Percentiles rank a stretch among this genome's conserved stretches.
These are phyloP conservation scores for Mucor circinelloides DNA, from an alignment of 371 early-diverging fungal species.

Conservation along the genomic window DNA sequence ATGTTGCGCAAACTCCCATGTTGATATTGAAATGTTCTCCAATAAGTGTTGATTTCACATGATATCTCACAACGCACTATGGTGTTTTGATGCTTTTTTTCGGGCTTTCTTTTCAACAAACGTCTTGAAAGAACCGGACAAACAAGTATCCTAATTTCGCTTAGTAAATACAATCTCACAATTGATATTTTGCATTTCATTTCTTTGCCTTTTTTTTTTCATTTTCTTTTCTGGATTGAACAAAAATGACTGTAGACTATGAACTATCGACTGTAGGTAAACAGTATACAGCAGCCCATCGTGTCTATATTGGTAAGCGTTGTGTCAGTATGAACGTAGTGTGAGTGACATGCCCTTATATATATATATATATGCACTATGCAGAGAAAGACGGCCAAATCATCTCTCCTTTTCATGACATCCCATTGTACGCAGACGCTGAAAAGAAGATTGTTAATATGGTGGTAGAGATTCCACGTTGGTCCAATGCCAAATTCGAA, in stretches of 20 bases:
- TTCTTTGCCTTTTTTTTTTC: neutral
- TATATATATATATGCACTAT: neutral
- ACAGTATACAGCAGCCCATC: conserved; percentile 78
- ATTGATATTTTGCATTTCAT: neutral
- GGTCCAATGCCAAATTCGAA: conserved; percentile 99
- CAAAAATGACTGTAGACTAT: conserved; percentile 9
- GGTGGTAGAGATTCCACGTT: conserved; percentile 99
- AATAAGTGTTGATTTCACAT: neutral
- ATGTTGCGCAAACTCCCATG: neutral
- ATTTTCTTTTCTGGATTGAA: neutral
- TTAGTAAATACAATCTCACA: conserved; percentile 1
- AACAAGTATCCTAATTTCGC: neutral
- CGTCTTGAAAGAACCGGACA: neutral
- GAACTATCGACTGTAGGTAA: conserved; percentile 49
- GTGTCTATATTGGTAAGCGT: conserved; percentile 76
- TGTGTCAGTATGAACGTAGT: neutral
- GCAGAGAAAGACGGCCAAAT: conserved; percentile 68
- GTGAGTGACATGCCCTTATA: neutral
- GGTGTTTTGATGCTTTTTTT: neutral
- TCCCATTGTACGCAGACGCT: conserved; percentile 92
- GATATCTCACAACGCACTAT: neutral
- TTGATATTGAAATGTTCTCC: neutral
- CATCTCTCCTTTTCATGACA: conserved; percentile 99
- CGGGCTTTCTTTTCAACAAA: neutral
- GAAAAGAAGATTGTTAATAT: conserved; percentile 91